phyloP scores from a whole-genome alignment of 257 asterid genomes.

The Nicotiana otophora region DNA sequence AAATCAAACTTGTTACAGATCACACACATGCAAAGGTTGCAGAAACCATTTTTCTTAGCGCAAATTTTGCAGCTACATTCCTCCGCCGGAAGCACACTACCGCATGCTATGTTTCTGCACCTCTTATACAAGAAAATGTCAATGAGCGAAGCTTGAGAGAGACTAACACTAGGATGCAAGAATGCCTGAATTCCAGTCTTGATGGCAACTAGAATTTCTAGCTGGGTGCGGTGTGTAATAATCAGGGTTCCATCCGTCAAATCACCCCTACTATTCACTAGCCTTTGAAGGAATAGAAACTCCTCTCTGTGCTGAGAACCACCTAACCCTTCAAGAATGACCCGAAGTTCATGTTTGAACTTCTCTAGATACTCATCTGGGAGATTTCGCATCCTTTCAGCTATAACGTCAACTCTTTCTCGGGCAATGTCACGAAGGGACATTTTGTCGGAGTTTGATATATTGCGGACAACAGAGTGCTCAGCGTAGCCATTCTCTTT shows the following conservation, averaged over 20 bases:
- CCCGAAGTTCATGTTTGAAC: slow-evolving; percentile 73
- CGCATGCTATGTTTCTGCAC: slow-evolving; percentile 90
- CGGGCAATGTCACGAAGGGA: slow-evolving; percentile 72
- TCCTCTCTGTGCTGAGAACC: slow-evolving; percentile 85
- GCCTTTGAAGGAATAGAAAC: slow-evolving; percentile 72
- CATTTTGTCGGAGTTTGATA: slow-evolving; percentile 62
- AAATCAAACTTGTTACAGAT: slow-evolving; percentile 89
- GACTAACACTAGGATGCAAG: slow-evolving; percentile 88
- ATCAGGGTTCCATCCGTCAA: slow-evolving; percentile 61
- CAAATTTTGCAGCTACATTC: slow-evolving; percentile 83
- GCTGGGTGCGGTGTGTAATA: slow-evolving; percentile 72
- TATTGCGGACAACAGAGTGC: slow-evolving; percentile 63
- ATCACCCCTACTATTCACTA: slow-evolving; percentile 76
- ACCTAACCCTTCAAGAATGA: slow-evolving; percentile 85
- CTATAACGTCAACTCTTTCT: slow-evolving; percentile 65
- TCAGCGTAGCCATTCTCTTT: slow-evolving; percentile 71
- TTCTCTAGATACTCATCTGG: slow-evolving; percentile 79
- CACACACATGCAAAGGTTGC: slow-evolving; percentile 97
- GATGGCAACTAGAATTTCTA: slow-evolving; percentile 78
- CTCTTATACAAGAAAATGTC: slow-evolving; percentile 78
- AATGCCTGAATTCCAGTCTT: slow-evolving; percentile 93
- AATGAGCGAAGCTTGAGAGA: slow-evolving; percentile 84
- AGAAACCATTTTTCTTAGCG: slow-evolving; percentile 76
- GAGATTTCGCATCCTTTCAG: slow-evolving; percentile 81
- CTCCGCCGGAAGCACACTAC: slow-evolving; percentile 74